Conservation (phyloP, 192 early-diverging fungal species). For the Mortierella antarctica region DNA sequence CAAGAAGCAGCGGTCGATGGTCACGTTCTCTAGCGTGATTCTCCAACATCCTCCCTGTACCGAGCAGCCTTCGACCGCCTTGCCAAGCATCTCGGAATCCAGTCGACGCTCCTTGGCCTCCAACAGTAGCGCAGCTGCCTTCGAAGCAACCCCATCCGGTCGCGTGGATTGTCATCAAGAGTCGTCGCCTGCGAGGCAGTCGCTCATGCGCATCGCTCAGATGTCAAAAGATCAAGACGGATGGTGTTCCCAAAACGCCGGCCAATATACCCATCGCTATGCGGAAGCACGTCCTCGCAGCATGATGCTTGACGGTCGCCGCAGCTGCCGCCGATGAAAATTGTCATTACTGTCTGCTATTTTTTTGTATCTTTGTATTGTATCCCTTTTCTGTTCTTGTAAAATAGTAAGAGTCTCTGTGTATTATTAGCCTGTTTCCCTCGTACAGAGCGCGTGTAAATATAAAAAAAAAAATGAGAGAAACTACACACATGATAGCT, state of each 20-base stretch:
- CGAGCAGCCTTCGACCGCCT: neutral
- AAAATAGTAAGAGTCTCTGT: no score
- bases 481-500: no score
- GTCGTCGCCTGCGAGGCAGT: conserved; percentile 32
- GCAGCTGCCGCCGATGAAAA: conserved; percentile 29
- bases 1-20: conserved; percentile 5
- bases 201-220: conserved; percentile 40
- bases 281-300: conserved; percentile 18
- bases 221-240: conserved; percentile 21
- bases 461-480: no score
- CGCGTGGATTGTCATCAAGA: neutral
- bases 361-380: no score
- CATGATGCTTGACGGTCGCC: conserved; percentile 30
- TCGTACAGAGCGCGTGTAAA: no score
- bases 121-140: neutral
- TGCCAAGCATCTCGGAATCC: conserved; percentile 35
- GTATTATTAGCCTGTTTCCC: no score
- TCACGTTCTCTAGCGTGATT: conserved; percentile 32
- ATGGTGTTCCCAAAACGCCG: conserved; percentile 42
- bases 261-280: conserved; percentile 35
- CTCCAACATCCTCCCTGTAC: conserved; percentile 1
- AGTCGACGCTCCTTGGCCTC: neutral
- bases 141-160: neutral
- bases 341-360: no score
- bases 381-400: no score